A percentile compares a stretch with the other conserved stretches of the same genome.
Conservation (phyloP, 768 basidiomycete species). For the Boletus sp. region DNA sequence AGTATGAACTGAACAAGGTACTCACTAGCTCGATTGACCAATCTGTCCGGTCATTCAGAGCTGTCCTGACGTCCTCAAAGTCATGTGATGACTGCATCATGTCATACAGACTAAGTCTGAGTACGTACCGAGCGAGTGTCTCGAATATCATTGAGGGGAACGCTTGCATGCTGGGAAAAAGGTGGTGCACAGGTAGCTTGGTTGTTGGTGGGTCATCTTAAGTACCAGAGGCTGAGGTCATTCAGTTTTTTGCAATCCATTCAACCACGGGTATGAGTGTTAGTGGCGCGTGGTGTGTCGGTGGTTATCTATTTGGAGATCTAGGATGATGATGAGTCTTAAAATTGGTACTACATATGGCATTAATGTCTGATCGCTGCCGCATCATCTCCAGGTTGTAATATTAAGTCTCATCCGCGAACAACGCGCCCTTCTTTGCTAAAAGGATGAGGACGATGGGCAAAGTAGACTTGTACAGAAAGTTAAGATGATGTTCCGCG, state of each 20-base stretch:
- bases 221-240: background rate
- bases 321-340: slow-evolving; percentile 8
- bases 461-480: background rate
- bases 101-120: slow-evolving; percentile 14
- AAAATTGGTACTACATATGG: background rate
- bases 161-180: slow-evolving; percentile 5
- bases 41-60: slow-evolving; percentile 13
- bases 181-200: background rate
- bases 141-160: background rate
- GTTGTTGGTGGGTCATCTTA: background rate
- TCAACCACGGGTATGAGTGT: too few relatives aligned
- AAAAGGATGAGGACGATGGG: slow-evolving; percentile 6
- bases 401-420: too few relatives aligned
- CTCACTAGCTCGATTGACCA: slow-evolving; percentile 25
- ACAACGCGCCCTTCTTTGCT: background rate
- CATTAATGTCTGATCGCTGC: too few relatives aligned
- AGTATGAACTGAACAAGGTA: too few relatives aligned
- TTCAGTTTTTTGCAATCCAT: background rate
- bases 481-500: background rate
- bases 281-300: too few relatives aligned
- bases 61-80: slow-evolving; percentile 20
- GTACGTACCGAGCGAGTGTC: background rate
- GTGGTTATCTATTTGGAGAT: background rate
- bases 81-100: slow-evolving; percentile 15
- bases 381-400: too few relatives aligned